Conservation (phyloP, 2,329 filamentous ascomycete genomes). For the Colletotrichum theobromicola region DNA sequence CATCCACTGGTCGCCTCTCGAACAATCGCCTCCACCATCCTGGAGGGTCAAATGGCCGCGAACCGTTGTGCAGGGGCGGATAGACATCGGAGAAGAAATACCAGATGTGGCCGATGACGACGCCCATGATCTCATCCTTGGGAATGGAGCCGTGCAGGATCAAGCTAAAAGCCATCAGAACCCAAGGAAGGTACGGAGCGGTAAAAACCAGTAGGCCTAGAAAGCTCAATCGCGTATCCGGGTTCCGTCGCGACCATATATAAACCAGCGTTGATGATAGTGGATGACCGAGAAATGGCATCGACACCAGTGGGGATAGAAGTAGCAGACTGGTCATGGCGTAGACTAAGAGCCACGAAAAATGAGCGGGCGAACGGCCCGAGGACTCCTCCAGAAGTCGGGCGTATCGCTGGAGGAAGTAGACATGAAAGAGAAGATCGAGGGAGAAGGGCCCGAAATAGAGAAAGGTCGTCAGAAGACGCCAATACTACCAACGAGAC, state of each 20-base stretch:
- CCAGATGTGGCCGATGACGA: constrained; percentile 94
- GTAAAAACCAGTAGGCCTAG: constrained; percentile 89
- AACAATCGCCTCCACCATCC: constrained; percentile 89
- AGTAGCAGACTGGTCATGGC: constrained; percentile 79
- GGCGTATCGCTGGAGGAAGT: constrained; percentile 96
- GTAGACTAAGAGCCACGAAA: constrained; percentile 93
- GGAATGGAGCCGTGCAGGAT: constrained; percentile 89
- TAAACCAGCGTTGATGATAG: constrained; percentile 94
- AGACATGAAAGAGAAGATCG: constrained; percentile 96
- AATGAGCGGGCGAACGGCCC: constrained; percentile 89
- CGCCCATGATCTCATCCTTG: constrained; percentile 95
- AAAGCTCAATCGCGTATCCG: constrained; percentile 88
- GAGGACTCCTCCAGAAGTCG: constrained; percentile 93
- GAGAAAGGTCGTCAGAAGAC: constrained; percentile 92
- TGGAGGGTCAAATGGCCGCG: constrained; percentile 86
- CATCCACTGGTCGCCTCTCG: constrained; percentile 58
- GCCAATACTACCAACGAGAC: constrained; percentile 77
- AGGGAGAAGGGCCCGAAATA: constrained; percentile 96
- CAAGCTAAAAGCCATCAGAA: constrained; percentile 89
- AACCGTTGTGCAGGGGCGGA: constrained; percentile 84
- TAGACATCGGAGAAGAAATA: constrained; percentile 99
- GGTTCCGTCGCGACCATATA: constrained; percentile 96
- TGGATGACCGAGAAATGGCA: constrained; percentile 93
- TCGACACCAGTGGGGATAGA: constrained; percentile 85
- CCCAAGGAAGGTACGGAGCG: constrained; percentile 95